phyloP scores from a whole-genome alignment of 2,329 filamentous ascomycete genomes.

The Aspergillus fumigatiaffinis region DNA sequence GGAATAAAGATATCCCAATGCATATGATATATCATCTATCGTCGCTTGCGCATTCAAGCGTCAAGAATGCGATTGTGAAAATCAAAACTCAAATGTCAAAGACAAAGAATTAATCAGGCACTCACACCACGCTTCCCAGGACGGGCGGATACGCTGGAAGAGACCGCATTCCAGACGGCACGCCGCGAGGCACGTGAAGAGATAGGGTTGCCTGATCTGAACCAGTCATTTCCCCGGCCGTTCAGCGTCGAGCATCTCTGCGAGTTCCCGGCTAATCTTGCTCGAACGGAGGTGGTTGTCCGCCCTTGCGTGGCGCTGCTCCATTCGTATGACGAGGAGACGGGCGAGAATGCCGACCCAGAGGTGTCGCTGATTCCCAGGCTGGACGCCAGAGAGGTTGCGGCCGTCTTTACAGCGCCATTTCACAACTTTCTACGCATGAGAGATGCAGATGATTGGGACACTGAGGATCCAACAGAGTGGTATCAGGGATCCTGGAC shows the following conservation, averaged over 20 bases:
- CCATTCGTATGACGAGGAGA: conserved; percentile 54
- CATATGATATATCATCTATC: background rate
- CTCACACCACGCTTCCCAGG: conserved; percentile 7
- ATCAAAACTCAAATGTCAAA: background rate
- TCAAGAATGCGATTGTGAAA: background rate
- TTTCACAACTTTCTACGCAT: conserved; percentile 75
- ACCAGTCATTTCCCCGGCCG: conserved; percentile 68
- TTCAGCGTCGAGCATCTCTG: conserved; percentile 87
- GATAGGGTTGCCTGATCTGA: conserved; percentile 73
- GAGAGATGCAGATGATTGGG: conserved; percentile 51
- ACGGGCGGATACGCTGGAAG: conserved; percentile 52
- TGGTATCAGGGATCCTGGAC: conserved; percentile 89
- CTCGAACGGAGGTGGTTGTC: conserved; percentile 69
- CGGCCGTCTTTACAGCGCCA: conserved; percentile 86
- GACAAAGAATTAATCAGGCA: background rate
- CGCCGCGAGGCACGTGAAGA: conserved; percentile 89
- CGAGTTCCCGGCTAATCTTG: conserved; percentile 71
- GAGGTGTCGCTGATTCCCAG: conserved; percentile 72
- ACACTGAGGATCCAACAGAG: conserved; percentile 45
- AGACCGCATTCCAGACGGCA: conserved; percentile 71
- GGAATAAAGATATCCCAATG: background rate
- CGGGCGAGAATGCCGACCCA: conserved; percentile 47
- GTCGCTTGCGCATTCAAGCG: background rate
- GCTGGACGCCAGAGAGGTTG: conserved; percentile 85
- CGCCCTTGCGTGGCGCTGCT: conserved; percentile 76